These are phyloP conservation scores for Fusarium proliferatum DNA, from an alignment of 2,329 filamentous ascomycete genomes.

Conservation along the genomic window DNA sequence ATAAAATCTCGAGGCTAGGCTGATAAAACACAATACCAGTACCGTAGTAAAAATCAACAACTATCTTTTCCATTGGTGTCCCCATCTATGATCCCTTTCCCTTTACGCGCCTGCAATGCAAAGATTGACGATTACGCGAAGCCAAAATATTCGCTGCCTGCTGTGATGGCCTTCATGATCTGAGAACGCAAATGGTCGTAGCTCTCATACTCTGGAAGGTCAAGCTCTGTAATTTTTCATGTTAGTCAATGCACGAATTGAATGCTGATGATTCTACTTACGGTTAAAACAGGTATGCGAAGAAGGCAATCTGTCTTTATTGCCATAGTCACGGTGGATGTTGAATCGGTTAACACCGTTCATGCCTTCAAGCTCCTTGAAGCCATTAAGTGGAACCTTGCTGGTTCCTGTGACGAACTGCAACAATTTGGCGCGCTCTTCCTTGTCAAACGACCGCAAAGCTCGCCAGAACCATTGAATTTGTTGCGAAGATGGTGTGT, in stretches of 20 bases:
- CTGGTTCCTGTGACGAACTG: slow-evolving; percentile 99
- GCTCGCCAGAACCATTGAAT: slow-evolving; percentile 99
- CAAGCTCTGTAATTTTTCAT: slow-evolving; percentile 76
- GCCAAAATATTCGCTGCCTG: slow-evolving; percentile 96
- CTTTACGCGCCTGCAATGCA: slow-evolving; percentile 35
- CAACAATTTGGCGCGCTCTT: slow-evolving; percentile 95
- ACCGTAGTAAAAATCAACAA: slow-evolving; percentile 15
- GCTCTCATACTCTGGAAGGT: slow-evolving; percentile 97
- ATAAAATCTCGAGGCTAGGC: slow-evolving; percentile 20
- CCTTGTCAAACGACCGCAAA: slow-evolving; percentile 96
- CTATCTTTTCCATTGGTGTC: slow-evolving; percentile 12
- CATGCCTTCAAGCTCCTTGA: slow-evolving; percentile 99
- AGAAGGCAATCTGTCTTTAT: slow-evolving; percentile 93
- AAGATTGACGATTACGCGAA: slow-evolving; percentile 74
- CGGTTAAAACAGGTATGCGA: slow-evolving; percentile 99
- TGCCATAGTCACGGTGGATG: slow-evolving; percentile 97
- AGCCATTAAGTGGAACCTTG: slow-evolving; percentile 97
- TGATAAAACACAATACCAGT: slow-evolving; percentile 15
- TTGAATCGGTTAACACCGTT: slow-evolving; percentile 98
- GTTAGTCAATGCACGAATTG: slow-evolving; percentile 54
- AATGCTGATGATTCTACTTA: slow-evolving; percentile 66
- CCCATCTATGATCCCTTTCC: slow-evolving; percentile 29
- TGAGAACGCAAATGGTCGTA: slow-evolving; percentile 91
- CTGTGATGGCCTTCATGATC: slow-evolving; percentile 95
- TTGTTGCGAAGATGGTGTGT: slow-evolving; percentile 91